Evolutionary conservation across 2,329 filamentous ascomycete genomes (phyloP).

Genomic region (Biscogniauxia mediterranea): DNA sequence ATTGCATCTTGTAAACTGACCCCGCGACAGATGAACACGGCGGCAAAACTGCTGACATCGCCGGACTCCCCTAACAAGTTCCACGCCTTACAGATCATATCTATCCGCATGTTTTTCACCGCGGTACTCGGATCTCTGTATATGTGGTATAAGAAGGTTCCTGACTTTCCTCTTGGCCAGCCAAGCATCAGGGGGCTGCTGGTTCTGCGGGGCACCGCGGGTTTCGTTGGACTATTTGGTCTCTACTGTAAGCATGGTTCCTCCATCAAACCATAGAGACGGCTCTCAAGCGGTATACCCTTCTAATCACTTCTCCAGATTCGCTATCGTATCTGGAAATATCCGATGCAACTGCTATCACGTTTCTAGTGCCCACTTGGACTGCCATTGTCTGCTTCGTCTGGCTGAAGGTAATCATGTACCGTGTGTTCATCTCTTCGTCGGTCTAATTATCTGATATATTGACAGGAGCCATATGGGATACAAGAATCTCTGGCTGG

Average conservation of each 20-base stretch:
- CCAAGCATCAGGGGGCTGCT: slow-evolving; percentile 62
- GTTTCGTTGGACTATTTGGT: slow-evolving; percentile 66
- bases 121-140: slow-evolving; percentile 37
- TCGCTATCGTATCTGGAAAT: slow-evolving; percentile 66
- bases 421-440: too few species aligned
- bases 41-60: slow-evolving; percentile 36
- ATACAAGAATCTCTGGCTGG: slow-evolving; percentile 67
- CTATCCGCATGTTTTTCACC: slow-evolving; percentile 42
- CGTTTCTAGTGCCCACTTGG: slow-evolving; percentile 72
- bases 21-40: slow-evolving; percentile 38
- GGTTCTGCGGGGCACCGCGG: slow-evolving; percentile 61
- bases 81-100: slow-evolving; percentile 43
- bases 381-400: slow-evolving; percentile 66
- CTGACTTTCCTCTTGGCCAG: slow-evolving; percentile 65
- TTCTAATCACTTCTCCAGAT: slow-evolving; percentile 32
- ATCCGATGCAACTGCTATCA: slow-evolving; percentile 76
- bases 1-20: slow-evolving; percentile 1
- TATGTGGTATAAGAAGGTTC: slow-evolving; percentile 43
- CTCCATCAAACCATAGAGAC: not conserved
- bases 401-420: slow-evolving; percentile 30
- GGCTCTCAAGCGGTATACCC: not conserved
- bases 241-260: slow-evolving; percentile 35
- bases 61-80: slow-evolving; percentile 34
- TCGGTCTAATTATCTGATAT: slow-evolving; percentile 5
- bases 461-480: slow-evolving; percentile 68